Conservation (phyloP, 257 asterid genomes). For the Solanum phureja region DNA sequence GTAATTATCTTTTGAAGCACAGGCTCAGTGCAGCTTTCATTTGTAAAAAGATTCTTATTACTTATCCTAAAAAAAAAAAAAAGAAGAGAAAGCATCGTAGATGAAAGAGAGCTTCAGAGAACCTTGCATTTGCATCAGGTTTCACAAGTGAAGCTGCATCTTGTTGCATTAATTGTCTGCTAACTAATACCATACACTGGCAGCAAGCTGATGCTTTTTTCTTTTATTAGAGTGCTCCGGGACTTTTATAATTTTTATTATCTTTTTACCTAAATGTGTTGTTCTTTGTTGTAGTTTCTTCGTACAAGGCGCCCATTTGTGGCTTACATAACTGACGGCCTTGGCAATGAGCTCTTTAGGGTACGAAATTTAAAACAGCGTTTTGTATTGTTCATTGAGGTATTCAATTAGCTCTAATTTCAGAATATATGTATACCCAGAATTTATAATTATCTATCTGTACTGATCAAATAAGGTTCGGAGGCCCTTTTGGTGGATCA, state of each 20-base stretch:
- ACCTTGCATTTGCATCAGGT: background rate
- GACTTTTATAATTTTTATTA: background rate
- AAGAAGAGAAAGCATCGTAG: background rate
- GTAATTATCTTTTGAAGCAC: background rate
- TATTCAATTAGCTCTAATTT: background rate
- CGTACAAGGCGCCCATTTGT: constrained; percentile 84
- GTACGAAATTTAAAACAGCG: constrained; percentile 25
- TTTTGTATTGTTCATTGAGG: background rate
- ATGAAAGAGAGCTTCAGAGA: background rate
- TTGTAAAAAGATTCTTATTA: background rate
- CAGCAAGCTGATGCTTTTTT: background rate
- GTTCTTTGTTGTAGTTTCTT: constrained; percentile 52
- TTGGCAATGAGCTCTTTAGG: constrained; percentile 76
- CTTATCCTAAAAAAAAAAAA: background rate
- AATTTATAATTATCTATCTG: background rate
- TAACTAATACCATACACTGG: background rate
- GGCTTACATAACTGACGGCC: constrained; percentile 67
- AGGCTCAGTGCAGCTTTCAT: background rate
- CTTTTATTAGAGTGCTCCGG: background rate
- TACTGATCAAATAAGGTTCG: constrained; percentile 44
- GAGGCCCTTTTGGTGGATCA: constrained; percentile 99
- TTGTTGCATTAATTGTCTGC: background rate
- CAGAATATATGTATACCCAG: background rate
- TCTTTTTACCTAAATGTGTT: background rate
- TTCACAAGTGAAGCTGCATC: background rate